phyloP scores from a whole-genome alignment of 306 rosid species.

The Cucurbita pepo region DNA sequence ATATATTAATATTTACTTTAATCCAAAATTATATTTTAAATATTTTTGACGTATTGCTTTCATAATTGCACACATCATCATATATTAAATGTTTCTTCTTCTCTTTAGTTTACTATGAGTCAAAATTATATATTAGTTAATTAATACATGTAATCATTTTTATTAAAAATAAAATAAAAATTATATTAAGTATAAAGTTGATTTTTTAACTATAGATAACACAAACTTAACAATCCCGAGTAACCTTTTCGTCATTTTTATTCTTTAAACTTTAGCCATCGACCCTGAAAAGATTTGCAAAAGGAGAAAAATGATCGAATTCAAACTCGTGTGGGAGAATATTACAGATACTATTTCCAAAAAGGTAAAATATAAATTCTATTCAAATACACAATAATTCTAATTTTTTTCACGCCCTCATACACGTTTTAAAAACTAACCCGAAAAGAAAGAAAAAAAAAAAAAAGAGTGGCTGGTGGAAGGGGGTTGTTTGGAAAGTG shows the following conservation, averaged over 20 bases:
- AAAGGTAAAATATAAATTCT: not conserved
- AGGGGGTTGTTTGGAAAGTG: not conserved
- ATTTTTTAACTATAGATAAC: not conserved
- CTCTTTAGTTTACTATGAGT: no score
- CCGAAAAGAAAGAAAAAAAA: no score
- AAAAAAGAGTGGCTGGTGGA: not conserved
- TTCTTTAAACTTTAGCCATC: not conserved
- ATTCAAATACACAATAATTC: not conserved
- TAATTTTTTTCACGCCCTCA: not conserved
- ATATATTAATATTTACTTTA: not conserved
- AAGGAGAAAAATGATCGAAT: not conserved
- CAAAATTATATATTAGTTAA: not conserved
- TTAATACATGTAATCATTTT: not conserved
- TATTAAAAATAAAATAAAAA: no score
- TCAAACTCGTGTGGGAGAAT: not conserved
- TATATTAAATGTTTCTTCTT: not conserved
- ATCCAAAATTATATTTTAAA: not conserved
- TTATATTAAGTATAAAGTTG: no score
- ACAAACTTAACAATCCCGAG: not conserved
- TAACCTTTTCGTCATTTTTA: not conserved
- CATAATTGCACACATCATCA: not conserved
- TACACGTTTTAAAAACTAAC: not conserved
- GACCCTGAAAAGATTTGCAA: not conserved
- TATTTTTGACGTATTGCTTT: not conserved
- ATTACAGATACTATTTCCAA: not conserved